Conservation (phyloP, 805 yeast genomes). For the Yamadazyma sp. region DNA sequence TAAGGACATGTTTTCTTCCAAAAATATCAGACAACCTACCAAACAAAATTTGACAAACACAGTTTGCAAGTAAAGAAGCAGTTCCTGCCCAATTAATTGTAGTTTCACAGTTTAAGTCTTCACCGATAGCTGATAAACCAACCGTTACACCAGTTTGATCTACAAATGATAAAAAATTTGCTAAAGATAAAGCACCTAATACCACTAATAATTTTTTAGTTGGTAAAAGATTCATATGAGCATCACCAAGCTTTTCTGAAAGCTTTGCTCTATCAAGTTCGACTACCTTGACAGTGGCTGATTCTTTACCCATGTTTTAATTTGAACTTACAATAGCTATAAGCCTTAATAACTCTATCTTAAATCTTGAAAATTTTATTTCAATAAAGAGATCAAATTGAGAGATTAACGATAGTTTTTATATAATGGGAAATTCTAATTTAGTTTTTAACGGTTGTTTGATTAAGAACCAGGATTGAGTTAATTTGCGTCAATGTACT, state of each 20-base stretch:
- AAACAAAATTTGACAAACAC: conserved; percentile 49
- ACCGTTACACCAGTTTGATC: conserved; percentile 51
- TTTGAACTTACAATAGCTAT: too few relatives aligned
- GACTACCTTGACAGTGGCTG: conserved; percentile 4
- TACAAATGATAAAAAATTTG: conserved; percentile 40
- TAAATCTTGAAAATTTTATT: too few relatives aligned
- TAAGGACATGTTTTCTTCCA: conserved; percentile 46
- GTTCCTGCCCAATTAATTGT: conserved; percentile 63
- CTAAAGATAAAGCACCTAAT: conserved; percentile 35
- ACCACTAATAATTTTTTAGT: conserved; percentile 34
- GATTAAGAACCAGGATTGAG: too few relatives aligned
- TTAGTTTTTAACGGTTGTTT: too few relatives aligned
- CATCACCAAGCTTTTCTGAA: conserved; percentile 30
- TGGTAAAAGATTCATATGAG: conserved; percentile 42
- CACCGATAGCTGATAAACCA: conserved; percentile 47
- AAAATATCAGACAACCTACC: conserved; percentile 57
- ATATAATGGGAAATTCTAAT: too few relatives aligned
- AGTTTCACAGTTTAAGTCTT: conserved; percentile 42
- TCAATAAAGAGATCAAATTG: too few relatives aligned
- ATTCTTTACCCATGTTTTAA: conserved; percentile 4
- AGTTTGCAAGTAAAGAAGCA: conserved; percentile 47
- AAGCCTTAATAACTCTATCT: too few relatives aligned
- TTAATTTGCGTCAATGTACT: too few relatives aligned
- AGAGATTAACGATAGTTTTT: too few relatives aligned
- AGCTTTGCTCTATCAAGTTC: conserved; percentile 8